Base-by-base conservation (phyloP, 257 asterid genomes). In the Schizonepeta tenuifolia region DNA sequence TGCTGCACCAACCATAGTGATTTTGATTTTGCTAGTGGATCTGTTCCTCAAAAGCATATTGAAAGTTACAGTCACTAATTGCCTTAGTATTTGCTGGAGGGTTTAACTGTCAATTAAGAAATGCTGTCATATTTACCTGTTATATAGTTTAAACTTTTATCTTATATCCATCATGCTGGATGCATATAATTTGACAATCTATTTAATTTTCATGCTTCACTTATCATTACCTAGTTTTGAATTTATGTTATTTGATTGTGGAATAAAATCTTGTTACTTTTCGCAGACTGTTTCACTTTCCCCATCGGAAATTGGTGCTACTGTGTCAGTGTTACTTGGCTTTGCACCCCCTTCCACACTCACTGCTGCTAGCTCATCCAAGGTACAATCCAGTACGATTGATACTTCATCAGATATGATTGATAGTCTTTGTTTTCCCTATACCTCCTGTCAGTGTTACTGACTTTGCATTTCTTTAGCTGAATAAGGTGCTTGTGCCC, bases 321-420 rank as follows among this genome's bases (percentile, higher is more conserved):
- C 89, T 44, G 84, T 90, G 40, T 92, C 99, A 22, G 94, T 92
- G 65, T 87, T 95, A 84, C 96, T 95, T 79, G 99, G 99, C 26
- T 77, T 85, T 74, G 83, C 94, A 21, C 98, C 98, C 51, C 85
- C 89, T 70, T 75, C 86, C 71, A 70, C 90, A n/a, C 86, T 92
- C 60, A 78, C 92, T 55, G 83, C 82, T 67, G 77, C 87, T 81
- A 80, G 98, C 85, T 95, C 99, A 74, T 77, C 83, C 55, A 95
- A 95, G 96, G 97, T 95, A 72, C 65, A 74, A 35, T 31, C 62
- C 61, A 67, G 36, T 56, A 46, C 36, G 28, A 11, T 14, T 75
- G 56, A 46, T 44, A 13, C 28, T 18, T 57, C 51, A 58, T 49
- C 41, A 36, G 41, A 36, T 8, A 38, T 8, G 24, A 17, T 51